phyloP scores from a whole-genome alignment of 805 yeast genomes.

The Nakazawaea molendinolei region DNA sequence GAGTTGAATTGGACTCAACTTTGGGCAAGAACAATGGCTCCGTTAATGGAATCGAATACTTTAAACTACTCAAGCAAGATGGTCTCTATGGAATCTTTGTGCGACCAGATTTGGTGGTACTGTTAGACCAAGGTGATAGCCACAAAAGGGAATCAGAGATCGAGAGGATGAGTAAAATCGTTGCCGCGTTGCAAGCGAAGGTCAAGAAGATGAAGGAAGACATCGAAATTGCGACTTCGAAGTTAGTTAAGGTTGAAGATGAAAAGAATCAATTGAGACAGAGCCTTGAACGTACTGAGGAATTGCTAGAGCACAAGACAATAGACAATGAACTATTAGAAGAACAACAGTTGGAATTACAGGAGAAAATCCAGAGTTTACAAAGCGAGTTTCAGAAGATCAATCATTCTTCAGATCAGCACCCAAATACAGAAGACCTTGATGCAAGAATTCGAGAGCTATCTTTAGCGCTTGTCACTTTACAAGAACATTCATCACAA shows the following conservation, averaged over 20 bases:
- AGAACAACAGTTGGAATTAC: slow-evolving; percentile 27
- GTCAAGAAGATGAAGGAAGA: slow-evolving; percentile 27
- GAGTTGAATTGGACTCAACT: slow-evolving; percentile 35
- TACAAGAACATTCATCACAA: not conserved
- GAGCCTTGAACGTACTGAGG: slow-evolving; percentile 16
- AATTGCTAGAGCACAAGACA: slow-evolving; percentile 24
- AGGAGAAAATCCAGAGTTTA: slow-evolving; percentile 21
- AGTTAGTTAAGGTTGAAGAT: slow-evolving; percentile 20
- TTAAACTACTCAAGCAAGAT: slow-evolving; percentile 24
- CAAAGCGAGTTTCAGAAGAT: slow-evolving; percentile 17
- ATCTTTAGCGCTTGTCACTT: not conserved
- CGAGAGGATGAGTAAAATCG: slow-evolving; percentile 22
- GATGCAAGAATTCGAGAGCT: not conserved
- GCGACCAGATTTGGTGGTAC: slow-evolving; percentile 27
- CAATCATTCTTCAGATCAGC: not conserved
- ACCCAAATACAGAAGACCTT: not conserved
- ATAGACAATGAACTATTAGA: slow-evolving; percentile 40
- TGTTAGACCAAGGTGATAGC: too few relatives aligned
- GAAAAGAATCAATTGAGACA: slow-evolving; percentile 25
- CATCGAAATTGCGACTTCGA: slow-evolving; percentile 21
- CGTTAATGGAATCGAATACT: slow-evolving; percentile 37
- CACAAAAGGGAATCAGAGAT: not conserved
- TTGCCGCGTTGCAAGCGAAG: slow-evolving; percentile 40
- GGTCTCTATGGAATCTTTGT: slow-evolving; percentile 44
- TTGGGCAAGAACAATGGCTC: slow-evolving; percentile 45